phyloP scores from a whole-genome alignment of 352 stramenopile species.

The Phytophthora brassicae region DNA sequence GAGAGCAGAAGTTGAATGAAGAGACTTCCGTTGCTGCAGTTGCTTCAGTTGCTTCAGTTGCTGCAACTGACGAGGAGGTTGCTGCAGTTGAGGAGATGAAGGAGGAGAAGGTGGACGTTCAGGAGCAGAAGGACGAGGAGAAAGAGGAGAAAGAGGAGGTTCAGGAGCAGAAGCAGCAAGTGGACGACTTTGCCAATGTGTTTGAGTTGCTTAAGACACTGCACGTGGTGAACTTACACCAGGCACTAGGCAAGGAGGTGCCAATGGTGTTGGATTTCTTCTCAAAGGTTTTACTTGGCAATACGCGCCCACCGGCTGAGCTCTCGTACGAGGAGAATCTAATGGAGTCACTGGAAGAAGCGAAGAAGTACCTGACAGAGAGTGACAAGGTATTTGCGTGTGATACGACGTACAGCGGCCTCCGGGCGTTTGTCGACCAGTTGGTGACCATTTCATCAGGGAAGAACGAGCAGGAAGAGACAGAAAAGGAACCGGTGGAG shows the following conservation, averaged over 20 bases:
- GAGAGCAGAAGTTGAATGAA: conserved; percentile 38
- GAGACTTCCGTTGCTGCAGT: conserved; percentile 15
- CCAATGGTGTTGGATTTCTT: conserved; percentile 86
- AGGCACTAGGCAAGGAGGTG: conserved; percentile 70
- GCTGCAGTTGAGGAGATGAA: conserved; percentile 10
- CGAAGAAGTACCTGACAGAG: conserved; percentile 63
- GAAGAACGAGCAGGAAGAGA: conserved; percentile 12
- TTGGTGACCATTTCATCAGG: conserved; percentile 33
- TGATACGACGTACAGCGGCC: conserved; percentile 65
- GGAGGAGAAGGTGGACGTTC: not conserved
- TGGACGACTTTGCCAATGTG: conserved; percentile 53
- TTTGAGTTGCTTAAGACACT: conserved; percentile 75
- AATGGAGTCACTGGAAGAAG: conserved; percentile 73
- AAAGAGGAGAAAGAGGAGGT: conserved; percentile 9
- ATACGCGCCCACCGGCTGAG: conserved; percentile 73
- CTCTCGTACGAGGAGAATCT: conserved; percentile 81
- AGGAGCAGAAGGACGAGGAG: conserved; percentile 15
- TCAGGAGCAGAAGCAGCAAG: conserved; percentile 14
- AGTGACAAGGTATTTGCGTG: conserved; percentile 79
- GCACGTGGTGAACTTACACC: conserved; percentile 77
- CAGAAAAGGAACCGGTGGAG: conserved; percentile 3
- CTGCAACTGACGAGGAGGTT: conserved; percentile 5
- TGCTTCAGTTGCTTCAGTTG: not conserved
- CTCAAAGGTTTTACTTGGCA: conserved; percentile 80
- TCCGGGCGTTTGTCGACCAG: conserved; percentile 62